Evolutionary conservation across 257 asterid genomes (phyloP).

Genomic region (Thymus quinquecostatus): DNA sequence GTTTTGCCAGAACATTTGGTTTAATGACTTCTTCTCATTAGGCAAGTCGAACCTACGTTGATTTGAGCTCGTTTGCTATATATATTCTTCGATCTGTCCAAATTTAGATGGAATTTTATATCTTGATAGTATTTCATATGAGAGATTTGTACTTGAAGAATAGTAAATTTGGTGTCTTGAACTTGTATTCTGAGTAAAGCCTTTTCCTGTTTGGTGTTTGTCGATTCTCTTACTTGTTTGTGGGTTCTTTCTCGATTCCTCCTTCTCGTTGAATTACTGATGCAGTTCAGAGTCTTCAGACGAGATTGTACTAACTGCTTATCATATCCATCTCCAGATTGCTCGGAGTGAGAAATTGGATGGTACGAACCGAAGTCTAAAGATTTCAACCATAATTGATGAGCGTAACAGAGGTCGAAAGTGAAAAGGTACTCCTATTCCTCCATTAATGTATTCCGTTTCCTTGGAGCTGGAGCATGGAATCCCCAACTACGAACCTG

Average conservation of each 20-base stretch:
- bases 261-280: not conserved
- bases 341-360: constrained; percentile 7
- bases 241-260: constrained; percentile 12
- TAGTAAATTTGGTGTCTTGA: not conserved
- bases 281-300: not conserved
- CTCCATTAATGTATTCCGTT: constrained; percentile 41
- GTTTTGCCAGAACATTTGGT: not conserved
- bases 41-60: constrained; percentile 10
- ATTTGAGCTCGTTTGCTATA: constrained; percentile 2
- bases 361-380: not conserved
- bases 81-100: not conserved
- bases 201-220: not conserved
- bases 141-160: too few species aligned
- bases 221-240: not conserved
- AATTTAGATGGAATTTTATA: constrained; percentile 4
- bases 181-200: not conserved
- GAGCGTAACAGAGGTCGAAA: constrained; percentile 22
- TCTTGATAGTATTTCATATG: not conserved
- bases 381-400: not conserved
- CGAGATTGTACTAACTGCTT: constrained; percentile 5
- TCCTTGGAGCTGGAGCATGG: constrained; percentile 48
- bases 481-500: constrained; percentile 33
- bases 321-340: constrained; percentile 27
- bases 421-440: constrained; percentile 20
- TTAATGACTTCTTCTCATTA: not conserved